Base-by-base conservation (phyloP, 306 rosid species). In the Echinosophora koreensis region DNA sequence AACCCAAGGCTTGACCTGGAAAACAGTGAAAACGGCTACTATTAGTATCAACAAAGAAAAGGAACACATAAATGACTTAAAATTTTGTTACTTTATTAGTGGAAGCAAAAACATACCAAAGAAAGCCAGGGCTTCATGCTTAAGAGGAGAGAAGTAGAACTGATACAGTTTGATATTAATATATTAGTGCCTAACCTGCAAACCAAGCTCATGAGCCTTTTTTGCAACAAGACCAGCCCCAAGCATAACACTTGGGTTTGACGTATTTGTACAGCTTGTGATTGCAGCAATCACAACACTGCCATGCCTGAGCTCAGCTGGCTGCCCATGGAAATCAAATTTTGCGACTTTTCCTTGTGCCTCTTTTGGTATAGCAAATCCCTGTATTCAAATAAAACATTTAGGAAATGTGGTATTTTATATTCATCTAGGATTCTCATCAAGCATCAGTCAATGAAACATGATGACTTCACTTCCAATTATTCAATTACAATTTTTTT, bases 161-260 rank as follows among this genome's bases (percentile, higher is more conserved):
- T 39, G 55, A 3, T 51, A 76, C 3, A 35, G 63, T 52, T 66
- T 16, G 9, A 71, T 41, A 84, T 22, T 46, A 50, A 34, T 12
- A 32, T 54, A 68, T 57, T 49, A 59, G 75, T 63, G 77, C 37
- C 90, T 63, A 77, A 94, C 98, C 97, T 78, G 68, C 81, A 94
- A 85, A 74, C 98, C 98, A 79, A 86, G 97, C 54, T 94, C 96
- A 49, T 83, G 84, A 55, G 97, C 98, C 86, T 89, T 94, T 84
- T 94, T 94, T 0, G 98, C 97, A 74, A 91, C 97, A 73, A 94
- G 96, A 69, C 88, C 98, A 74, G 98, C 98, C 16, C 98, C 98
- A 74, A 94, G 96, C 97, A 94, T 94, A 83, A 94, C 98, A 76
- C 97, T 91, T 39, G 98, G 97, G 78, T 94, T 94, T 79, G 98